Conservation (phyloP, 192 early-diverging fungal species). For the Thamnidium elegans region DNA sequence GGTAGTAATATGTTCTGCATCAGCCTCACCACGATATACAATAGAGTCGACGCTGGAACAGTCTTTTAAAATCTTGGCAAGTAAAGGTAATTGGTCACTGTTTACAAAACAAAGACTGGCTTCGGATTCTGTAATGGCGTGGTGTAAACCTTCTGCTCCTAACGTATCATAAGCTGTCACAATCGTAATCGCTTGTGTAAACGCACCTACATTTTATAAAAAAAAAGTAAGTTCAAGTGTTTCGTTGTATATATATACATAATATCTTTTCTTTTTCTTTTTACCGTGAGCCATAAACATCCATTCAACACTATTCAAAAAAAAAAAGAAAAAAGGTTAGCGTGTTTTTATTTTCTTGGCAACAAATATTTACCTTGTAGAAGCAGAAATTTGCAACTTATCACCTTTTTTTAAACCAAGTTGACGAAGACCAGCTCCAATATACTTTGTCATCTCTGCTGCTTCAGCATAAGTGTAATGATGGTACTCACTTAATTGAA, state of each 20-base stretch:
- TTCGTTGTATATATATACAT: background rate
- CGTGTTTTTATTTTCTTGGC: background rate
- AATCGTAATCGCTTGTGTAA: conserved; percentile 69
- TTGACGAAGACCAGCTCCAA: conserved; percentile 48
- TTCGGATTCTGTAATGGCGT: conserved; percentile 74
- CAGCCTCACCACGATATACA: conserved; percentile 65
- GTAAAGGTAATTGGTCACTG: conserved; percentile 62
- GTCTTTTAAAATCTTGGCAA: conserved; percentile 53
- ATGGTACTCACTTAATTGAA: conserved; percentile 69
- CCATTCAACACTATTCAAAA: conserved; percentile 28
- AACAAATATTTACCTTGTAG: conserved; percentile 24
- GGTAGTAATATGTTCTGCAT: conserved; percentile 43
- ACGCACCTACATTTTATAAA: conserved; percentile 40
- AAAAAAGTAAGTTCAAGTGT: no score
- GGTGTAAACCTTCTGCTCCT: conserved; percentile 69
- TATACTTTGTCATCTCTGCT: conserved; percentile 40
- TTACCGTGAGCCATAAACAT: conserved; percentile 37
- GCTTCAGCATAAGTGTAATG: conserved; percentile 81
- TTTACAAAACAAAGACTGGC: conserved; percentile 69
- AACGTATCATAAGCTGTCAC: conserved; percentile 89
- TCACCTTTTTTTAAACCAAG: conserved; percentile 28
- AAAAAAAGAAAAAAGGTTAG: background rate
- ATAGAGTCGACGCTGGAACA: conserved; percentile 59
- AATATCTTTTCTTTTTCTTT: background rate
- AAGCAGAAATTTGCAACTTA: conserved; percentile 30